These are phyloP conservation scores for Rubus idaeus DNA, from an alignment of 306 rosid genomes.

Conservation along the genomic window DNA sequence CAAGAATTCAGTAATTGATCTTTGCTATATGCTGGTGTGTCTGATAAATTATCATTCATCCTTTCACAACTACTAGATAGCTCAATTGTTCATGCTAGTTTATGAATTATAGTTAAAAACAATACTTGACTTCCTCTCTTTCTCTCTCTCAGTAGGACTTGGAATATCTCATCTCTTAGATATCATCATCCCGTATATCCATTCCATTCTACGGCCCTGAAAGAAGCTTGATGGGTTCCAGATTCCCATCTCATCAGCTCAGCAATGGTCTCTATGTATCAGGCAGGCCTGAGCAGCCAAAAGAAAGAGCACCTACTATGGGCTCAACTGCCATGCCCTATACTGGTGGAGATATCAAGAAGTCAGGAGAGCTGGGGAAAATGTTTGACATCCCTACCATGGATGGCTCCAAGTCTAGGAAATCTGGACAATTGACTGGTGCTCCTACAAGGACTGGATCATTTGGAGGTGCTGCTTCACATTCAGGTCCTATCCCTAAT, in stretches of 20 bases:
- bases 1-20: not conserved
- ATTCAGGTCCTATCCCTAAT: constrained; percentile 87
- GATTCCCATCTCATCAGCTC: constrained; percentile 98
- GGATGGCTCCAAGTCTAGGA: constrained; percentile 90
- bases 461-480: constrained; percentile 90
- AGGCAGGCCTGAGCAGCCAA: constrained; percentile 98
- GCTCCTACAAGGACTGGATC: constrained; percentile 92
- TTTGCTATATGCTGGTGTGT: not conserved
- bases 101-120: not conserved
- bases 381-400: constrained; percentile 93
- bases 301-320: constrained; percentile 94
- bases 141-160: constrained; percentile 37
- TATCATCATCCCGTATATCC: constrained; percentile 12
- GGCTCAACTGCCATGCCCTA: constrained; percentile 94
- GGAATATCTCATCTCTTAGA: constrained; percentile 15
- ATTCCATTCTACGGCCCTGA: constrained; percentile 31
- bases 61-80: not conserved
- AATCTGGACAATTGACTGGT: constrained; percentile 75
- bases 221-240: constrained; percentile 80
- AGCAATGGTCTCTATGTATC: constrained; percentile 98
- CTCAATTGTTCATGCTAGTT: constrained; percentile 2
- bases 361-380: constrained; percentile 91
- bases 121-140: not conserved
- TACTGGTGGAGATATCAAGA: constrained; percentile 96
- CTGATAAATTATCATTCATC: not conserved